Conservation (phyloP, 2,329 filamentous ascomycete genomes). For the Aspergillus niger region DNA sequence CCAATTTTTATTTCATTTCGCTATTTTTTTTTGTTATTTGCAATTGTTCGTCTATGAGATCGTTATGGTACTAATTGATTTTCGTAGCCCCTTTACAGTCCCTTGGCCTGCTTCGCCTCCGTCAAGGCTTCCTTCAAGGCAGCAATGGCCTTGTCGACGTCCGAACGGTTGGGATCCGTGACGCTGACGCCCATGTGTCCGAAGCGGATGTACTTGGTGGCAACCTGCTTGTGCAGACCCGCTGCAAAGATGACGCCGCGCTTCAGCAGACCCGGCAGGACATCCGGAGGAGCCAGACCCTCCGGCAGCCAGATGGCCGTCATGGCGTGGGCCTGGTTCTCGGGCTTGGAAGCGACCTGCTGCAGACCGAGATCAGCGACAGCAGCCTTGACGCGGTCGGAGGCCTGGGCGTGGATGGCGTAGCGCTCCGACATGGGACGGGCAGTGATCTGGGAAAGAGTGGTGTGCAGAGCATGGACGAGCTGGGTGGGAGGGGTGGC, state of each 20-base stretch:
- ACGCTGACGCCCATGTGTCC: slow-evolving; percentile 97
- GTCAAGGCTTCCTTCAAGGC: slow-evolving; percentile 72
- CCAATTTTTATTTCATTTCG: neutral
- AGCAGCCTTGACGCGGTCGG: slow-evolving; percentile 82
- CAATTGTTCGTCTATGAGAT: neutral
- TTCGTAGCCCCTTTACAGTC: slow-evolving; percentile 30
- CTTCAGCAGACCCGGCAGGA: slow-evolving; percentile 81
- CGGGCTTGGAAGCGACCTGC: slow-evolving; percentile 80
- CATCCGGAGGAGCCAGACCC: slow-evolving; percentile 73
- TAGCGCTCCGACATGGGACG: slow-evolving; percentile 80
- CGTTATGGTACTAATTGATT: neutral
- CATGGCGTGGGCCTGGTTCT: slow-evolving; percentile 96
- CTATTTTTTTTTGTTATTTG: neutral
- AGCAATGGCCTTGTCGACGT: slow-evolving; percentile 81
- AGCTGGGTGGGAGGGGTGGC: slow-evolving; percentile 95
- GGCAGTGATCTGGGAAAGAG: slow-evolving; percentile 82
- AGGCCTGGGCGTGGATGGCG: slow-evolving; percentile 74
- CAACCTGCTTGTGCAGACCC: slow-evolving; percentile 94
- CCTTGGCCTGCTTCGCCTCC: slow-evolving; percentile 69
- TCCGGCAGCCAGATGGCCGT: slow-evolving; percentile 96
- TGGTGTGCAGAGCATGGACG: slow-evolving; percentile 86
- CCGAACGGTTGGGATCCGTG: slow-evolving; percentile 73
- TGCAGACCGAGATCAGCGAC: slow-evolving; percentile 79
- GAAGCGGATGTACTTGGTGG: slow-evolving; percentile 88
- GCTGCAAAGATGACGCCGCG: slow-evolving; percentile 93